These are phyloP conservation scores for Zasmidium angulare DNA, from an alignment of 2,329 filamentous ascomycete genomes.

Conservation along the genomic window DNA sequence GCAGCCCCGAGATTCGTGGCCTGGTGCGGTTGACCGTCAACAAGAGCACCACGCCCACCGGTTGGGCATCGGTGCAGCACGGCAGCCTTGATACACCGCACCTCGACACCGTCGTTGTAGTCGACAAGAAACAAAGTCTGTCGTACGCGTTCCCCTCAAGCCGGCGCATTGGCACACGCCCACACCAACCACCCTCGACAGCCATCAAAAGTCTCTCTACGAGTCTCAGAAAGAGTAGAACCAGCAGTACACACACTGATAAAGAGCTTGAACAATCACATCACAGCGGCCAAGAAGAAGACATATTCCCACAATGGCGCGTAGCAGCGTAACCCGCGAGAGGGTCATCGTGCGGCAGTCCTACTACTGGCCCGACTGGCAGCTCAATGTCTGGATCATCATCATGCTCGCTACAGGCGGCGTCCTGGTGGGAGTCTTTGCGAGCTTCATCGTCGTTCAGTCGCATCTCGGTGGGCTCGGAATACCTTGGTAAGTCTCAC, in stretches of 20 bases:
- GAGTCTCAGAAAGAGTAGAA: not conserved
- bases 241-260: not conserved
- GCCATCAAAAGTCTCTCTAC: not conserved
- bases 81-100: not conserved
- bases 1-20: not conserved
- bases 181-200: not conserved
- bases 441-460: conserved; percentile 61
- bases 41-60: not conserved
- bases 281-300: not conserved
- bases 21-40: not conserved
- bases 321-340: conserved; percentile 28
- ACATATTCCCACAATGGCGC: conserved; percentile 27
- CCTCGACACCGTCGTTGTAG: not conserved
- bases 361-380: conserved; percentile 65
- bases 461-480: conserved; percentile 52
- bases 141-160: not conserved
- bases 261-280: not conserved
- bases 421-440: conserved; percentile 60
- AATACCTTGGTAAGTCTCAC: conserved; percentile 57
- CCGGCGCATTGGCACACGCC: conserved; percentile 5
- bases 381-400: conserved; percentile 65
- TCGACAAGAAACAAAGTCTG: not conserved
- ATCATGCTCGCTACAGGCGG: conserved; percentile 60
- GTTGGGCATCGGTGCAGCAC: conserved; percentile 3
- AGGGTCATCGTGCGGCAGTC: conserved; percentile 48